These are phyloP conservation scores for Colletotrichum caudatum DNA, from an alignment of 2,329 filamentous ascomycete genomes.

Conservation along the genomic window DNA sequence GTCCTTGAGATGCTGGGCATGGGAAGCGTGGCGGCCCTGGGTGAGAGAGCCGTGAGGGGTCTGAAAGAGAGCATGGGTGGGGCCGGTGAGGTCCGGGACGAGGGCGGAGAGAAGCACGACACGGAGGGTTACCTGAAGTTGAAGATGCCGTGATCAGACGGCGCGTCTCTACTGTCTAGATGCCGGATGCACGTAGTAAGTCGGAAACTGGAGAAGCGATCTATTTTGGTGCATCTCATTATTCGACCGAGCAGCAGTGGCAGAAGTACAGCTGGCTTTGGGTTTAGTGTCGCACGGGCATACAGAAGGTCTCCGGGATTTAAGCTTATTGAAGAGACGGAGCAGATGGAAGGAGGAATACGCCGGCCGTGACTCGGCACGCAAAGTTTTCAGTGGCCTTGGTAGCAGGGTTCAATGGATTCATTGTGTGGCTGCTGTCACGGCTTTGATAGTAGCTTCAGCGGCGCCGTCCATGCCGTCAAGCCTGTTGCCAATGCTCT, in stretches of 20 bases:
- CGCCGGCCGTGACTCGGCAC: too few species aligned
- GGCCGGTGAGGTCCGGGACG: neutral
- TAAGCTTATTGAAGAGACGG: neutral
- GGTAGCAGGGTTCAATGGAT: too few species aligned
- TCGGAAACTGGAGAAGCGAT: neutral
- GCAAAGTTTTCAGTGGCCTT: too few species aligned
- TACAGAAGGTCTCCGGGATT: neutral
- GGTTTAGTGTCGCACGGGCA: neutral
- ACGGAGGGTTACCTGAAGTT: conserved; percentile 20
- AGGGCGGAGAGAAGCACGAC: conserved; percentile 8
- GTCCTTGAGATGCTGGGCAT: conserved; percentile 42
- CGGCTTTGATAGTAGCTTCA: too few species aligned
- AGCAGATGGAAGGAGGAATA: neutral
- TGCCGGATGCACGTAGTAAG: too few species aligned
- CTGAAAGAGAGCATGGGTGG: conserved; percentile 3
- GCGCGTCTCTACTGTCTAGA: too few species aligned
- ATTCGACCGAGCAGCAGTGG: too few species aligned
- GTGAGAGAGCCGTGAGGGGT: conserved; percentile 24
- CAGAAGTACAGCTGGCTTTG: neutral
- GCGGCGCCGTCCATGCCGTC: too few species aligned
- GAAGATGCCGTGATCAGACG: conserved; percentile 21
- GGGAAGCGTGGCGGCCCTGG: conserved; percentile 38
- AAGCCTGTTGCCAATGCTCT: too few species aligned
- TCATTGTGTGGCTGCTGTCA: too few species aligned
- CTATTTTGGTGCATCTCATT: neutral